Conservation (phyloP, 1,284 basidiomycete species). For the Marasmius oreades region DNA sequence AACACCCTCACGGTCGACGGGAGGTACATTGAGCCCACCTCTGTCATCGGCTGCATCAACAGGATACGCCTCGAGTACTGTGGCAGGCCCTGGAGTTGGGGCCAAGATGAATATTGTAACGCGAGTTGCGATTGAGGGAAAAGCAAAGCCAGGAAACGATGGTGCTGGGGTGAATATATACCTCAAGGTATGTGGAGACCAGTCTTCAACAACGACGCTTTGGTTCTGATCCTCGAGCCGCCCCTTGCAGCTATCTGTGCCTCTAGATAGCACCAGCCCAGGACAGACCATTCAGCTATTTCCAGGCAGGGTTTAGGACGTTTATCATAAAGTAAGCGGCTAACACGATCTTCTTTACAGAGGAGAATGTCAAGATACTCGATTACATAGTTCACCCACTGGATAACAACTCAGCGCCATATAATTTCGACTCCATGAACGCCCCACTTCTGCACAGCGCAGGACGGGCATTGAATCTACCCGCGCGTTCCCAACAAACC, state of each 20-base stretch:
- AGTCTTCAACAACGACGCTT: background rate
- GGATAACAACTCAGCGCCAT: conserved; percentile 64
- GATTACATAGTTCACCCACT: conserved; percentile 72
- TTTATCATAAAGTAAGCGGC: background rate
- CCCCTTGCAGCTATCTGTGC: conserved; percentile 54
- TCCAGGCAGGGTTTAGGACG: conserved; percentile 44
- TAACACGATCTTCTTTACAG: conserved; percentile 30
- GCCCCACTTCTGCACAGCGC: conserved; percentile 65
- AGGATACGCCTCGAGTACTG: conserved; percentile 27
- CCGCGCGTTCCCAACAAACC: conserved; percentile 52
- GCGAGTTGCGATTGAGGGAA: conserved; percentile 70
- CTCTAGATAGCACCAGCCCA: conserved; percentile 57
- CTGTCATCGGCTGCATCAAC: conserved; percentile 7
- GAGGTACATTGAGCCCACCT: conserved; percentile 13
- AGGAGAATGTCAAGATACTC: conserved; percentile 74
- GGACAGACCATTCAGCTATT: conserved; percentile 69
- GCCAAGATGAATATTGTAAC: conserved; percentile 65
- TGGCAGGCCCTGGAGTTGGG: conserved; percentile 32
- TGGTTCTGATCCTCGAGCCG: conserved; percentile 10
- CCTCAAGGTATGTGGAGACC: conserved; percentile 53
- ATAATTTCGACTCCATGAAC: conserved; percentile 64
- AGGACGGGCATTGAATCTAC: conserved; percentile 62
- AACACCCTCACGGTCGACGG: background rate
- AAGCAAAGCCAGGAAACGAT: conserved; percentile 59
- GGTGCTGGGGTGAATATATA: conserved; percentile 69